phyloP scores from a whole-genome alignment of 345 rosid genomes.

The Citrus sinensis region DVS_A1.0 CM039163.1:43275001-43275500 shows the following conservation, averaged over 20 bases:
- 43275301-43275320: too few relatives aligned
- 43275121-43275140: not conserved
- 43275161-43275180: slow-evolving; percentile 1
- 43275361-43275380: too few relatives aligned
- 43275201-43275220: slow-evolving; percentile 13
- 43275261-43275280: not conserved
- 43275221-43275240: slow-evolving; percentile 13
- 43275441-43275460: too few relatives aligned
- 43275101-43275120: not conserved
- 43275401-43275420: too few relatives aligned
- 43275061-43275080: not conserved
- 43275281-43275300: not conserved
- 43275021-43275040: not conserved
- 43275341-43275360: too few relatives aligned
- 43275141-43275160: not conserved
- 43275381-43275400: too few relatives aligned
- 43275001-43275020: slow-evolving; percentile 31
- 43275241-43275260: slow-evolving; percentile 15
- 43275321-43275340: too few relatives aligned
- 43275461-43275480: too few relatives aligned
- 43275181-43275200: slow-evolving; percentile 22
- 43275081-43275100: not conserved
- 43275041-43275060: not conserved
- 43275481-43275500: accelerated
- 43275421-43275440: too few relatives aligned